Percentiles rank a stretch among this genome's conserved stretches.
Conservation (phyloP, 495 filamentous ascomycete genomes). For the Hypoxylon intermedium region DNA sequence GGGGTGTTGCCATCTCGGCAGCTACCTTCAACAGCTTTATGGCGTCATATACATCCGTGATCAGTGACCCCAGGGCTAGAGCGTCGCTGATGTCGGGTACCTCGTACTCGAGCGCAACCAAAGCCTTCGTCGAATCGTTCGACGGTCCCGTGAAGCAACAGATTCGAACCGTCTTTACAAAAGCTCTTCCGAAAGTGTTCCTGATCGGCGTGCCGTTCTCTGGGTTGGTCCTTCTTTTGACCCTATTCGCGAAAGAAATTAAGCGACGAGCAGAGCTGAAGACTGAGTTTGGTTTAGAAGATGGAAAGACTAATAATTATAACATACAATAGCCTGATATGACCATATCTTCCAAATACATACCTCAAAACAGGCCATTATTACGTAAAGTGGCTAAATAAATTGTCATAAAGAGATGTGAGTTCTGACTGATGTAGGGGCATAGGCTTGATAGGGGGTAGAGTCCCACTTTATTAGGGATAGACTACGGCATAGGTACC, state of each 20-base stretch:
- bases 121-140: conserved; percentile 39
- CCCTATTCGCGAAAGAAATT: conserved; percentile 39
- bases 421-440: too few relatives aligned
- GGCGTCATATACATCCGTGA: conserved; percentile 19
- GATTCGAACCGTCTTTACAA: conserved; percentile 37
- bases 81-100: conserved; percentile 26
- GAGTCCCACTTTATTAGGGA: too few relatives aligned
- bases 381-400: too few relatives aligned
- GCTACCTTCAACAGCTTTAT: conserved; percentile 58
- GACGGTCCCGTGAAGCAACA: conserved; percentile 25
- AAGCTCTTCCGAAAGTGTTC: conserved; percentile 38
- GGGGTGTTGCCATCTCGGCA: conserved; percentile 59
- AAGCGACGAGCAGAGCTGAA: conserved; percentile 39
- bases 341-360: not conserved
- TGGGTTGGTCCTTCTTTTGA: conserved; percentile 36
- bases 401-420: too few relatives aligned
- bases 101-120: conserved; percentile 41
- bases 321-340: not conserved
- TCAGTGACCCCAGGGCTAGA: conserved; percentile 37
- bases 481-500: too few relatives aligned
- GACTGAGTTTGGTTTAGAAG: conserved; percentile 43
- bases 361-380: not conserved
- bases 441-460: too few relatives aligned
- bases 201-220: conserved; percentile 41
- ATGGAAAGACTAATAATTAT: conserved; percentile 20